Percentiles rank a stretch among this genome's conserved stretches.
phyloP scores from a whole-genome alignment of 169 alveolate genomes.

The Plasmodium falciparum region DNA sequence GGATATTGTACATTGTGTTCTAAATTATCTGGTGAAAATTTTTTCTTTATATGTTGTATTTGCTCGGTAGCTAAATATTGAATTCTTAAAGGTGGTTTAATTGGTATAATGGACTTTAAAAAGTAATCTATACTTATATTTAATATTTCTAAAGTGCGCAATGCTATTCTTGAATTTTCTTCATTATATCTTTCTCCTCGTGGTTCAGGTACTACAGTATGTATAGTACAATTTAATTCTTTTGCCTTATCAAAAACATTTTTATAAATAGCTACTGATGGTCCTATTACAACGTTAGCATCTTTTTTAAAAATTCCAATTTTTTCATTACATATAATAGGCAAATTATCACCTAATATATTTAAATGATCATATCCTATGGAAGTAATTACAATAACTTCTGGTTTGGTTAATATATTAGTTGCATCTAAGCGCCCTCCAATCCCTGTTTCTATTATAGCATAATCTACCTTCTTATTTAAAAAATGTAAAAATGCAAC shows the following conservation, averaged over 20 bases:
- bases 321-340: conserved; percentile 89
- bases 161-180: conserved; percentile 82
- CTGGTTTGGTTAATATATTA: conserved; percentile 88
- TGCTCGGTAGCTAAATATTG: conserved; percentile 83
- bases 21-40: background rate
- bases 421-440: conserved; percentile 95
- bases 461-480: conserved; percentile 88
- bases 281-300: conserved; percentile 90
- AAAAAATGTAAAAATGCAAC: conserved; percentile 84
- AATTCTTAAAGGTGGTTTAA: conserved; percentile 78
- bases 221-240: conserved; percentile 45
- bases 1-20: conserved; percentile 38
- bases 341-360: conserved; percentile 90
- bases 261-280: conserved; percentile 82
- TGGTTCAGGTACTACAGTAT: conserved; percentile 49
- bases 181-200: conserved; percentile 78
- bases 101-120: conserved; percentile 38
- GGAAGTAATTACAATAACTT: conserved; percentile 89
- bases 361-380: conserved; percentile 93
- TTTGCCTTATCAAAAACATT: conserved; percentile 76
- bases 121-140: conserved; percentile 42
- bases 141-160: conserved; percentile 60
- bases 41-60: conserved; percentile 16
- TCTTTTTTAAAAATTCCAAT: conserved; percentile 92
- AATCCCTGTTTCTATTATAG: conserved; percentile 92